A percentile compares a stretch with the other conserved stretches of the same genome.
phyloP scores from a whole-genome alignment of 73 alveolate species.

The Tetrahymena borealis region DNA sequence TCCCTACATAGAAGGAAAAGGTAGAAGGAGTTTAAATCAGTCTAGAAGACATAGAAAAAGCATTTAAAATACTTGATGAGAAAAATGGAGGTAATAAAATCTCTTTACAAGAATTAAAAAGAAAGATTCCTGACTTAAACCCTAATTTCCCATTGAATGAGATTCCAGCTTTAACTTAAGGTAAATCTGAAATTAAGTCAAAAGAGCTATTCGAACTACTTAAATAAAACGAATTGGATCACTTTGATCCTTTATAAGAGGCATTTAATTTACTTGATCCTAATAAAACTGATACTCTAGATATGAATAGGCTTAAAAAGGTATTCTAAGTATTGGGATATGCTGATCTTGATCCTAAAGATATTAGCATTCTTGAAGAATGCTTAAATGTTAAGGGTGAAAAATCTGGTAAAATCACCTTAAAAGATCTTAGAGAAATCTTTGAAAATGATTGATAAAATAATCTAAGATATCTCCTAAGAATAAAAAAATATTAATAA shows the following conservation, averaged over 20 bases:
- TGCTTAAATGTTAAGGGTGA: slow-evolving; percentile 23
- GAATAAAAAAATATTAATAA: not conserved
- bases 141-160: slow-evolving; percentile 44
- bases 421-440: slow-evolving; percentile 31
- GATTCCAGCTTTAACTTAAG: slow-evolving; percentile 27
- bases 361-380: slow-evolving; percentile 17
- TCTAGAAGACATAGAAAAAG: slow-evolving; percentile 34
- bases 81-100: slow-evolving; percentile 31
- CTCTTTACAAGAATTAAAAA: slow-evolving; percentile 17
- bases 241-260: slow-evolving; percentile 38
- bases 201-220: slow-evolving; percentile 29
- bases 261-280: slow-evolving; percentile 36
- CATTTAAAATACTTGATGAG: slow-evolving; percentile 41
- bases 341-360: slow-evolving; percentile 28
- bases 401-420: slow-evolving; percentile 31
- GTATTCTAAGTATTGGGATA: slow-evolving; percentile 31
- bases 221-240: slow-evolving; percentile 30
- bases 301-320: slow-evolving; percentile 25
- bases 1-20: not conserved
- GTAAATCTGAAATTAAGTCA: slow-evolving; percentile 33
- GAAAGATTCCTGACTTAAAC: slow-evolving; percentile 35
- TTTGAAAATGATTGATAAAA: slow-evolving; percentile 25
- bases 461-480: not conserved
- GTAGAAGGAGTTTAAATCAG: slow-evolving; percentile 38
- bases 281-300: slow-evolving; percentile 17